Percentiles rank a stretch among this genome's conserved stretches.
phyloP scores from a whole-genome alignment of 2,329 filamentous ascomycete species.

The Calonectria crousiana region DNA sequence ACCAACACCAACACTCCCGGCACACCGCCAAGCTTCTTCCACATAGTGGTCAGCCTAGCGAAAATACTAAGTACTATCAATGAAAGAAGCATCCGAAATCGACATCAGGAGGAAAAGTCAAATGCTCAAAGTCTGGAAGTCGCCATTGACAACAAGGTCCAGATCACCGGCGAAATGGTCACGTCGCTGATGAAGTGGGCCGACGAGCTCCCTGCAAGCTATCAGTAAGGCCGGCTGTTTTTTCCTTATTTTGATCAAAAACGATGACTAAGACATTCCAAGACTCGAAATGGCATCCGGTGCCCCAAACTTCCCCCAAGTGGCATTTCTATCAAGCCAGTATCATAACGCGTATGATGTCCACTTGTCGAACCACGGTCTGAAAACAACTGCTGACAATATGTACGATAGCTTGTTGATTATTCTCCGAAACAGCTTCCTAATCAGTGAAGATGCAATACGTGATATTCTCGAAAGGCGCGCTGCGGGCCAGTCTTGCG shows the following conservation, averaged over 20 bases:
- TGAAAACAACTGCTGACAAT: no score
- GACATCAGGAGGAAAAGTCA: background rate
- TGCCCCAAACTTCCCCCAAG: background rate
- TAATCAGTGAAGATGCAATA: background rate
- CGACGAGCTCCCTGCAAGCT: background rate
- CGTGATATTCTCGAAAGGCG: background rate
- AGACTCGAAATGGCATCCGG: background rate
- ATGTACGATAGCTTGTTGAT: background rate
- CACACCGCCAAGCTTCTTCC: background rate
- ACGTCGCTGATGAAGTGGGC: background rate
- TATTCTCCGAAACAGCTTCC: background rate
- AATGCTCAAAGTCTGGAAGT: background rate
- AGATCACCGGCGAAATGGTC: background rate
- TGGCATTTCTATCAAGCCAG: background rate
- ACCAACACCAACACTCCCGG: no score
- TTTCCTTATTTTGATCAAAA: background rate
- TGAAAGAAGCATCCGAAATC: background rate
- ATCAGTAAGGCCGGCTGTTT: background rate
- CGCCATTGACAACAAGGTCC: conserved; percentile 5
- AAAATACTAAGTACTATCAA: background rate
- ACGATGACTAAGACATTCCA: background rate
- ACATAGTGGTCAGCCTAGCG: background rate
- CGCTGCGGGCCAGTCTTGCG: background rate
- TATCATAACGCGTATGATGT: background rate
- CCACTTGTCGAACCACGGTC: no score